Evolutionary conservation across 1,284 basidiomycete species (phyloP).

Genomic region (Ceratorhiza oryzae-sativae): DNA sequence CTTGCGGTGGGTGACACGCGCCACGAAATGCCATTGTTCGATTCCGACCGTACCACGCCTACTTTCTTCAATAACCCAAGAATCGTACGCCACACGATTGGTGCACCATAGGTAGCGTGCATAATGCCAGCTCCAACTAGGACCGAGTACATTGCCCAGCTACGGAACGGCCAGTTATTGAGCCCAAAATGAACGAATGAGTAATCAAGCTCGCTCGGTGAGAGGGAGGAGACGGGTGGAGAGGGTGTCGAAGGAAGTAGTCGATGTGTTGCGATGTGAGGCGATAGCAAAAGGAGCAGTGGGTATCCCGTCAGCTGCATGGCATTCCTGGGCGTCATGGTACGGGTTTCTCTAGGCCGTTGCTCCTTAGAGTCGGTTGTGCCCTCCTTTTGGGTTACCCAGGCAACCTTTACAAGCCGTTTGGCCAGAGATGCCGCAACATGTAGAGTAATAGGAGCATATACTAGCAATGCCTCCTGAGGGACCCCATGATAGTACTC

Average conservation of each 20-base stretch:
- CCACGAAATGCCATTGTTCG: constrained; percentile 4
- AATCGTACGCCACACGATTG: constrained; percentile 58
- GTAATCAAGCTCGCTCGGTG: constrained; percentile 74
- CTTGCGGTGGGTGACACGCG: not conserved
- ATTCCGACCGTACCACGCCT: constrained; percentile 11
- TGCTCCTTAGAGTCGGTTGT: not conserved
- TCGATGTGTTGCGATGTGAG: constrained; percentile 70
- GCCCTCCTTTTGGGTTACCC: not conserved
- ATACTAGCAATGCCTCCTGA: constrained; percentile 67
- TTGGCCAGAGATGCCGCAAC: constrained; percentile 62
- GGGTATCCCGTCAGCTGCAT: constrained; percentile 66
- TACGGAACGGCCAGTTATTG: constrained; percentile 63
- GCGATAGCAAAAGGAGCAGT: constrained; percentile 61
- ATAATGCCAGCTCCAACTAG: constrained; percentile 61
- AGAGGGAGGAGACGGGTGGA: constrained; percentile 63
- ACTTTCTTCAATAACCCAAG: constrained; percentile 21
- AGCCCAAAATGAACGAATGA: constrained; percentile 75
- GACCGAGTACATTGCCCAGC: constrained; percentile 65
- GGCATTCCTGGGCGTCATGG: constrained; percentile 52
- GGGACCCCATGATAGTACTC: constrained; percentile 78
- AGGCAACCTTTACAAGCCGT: constrained; percentile 52
- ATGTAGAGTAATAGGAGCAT: constrained; percentile 67
- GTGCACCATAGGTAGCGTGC: constrained; percentile 66
- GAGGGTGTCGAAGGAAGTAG: constrained; percentile 56
- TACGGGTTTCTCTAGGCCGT: constrained; percentile 37